Evolutionary conservation across 1,139 yeast species (phyloP).

Genomic region (Lodderomyces margitis): DNA sequence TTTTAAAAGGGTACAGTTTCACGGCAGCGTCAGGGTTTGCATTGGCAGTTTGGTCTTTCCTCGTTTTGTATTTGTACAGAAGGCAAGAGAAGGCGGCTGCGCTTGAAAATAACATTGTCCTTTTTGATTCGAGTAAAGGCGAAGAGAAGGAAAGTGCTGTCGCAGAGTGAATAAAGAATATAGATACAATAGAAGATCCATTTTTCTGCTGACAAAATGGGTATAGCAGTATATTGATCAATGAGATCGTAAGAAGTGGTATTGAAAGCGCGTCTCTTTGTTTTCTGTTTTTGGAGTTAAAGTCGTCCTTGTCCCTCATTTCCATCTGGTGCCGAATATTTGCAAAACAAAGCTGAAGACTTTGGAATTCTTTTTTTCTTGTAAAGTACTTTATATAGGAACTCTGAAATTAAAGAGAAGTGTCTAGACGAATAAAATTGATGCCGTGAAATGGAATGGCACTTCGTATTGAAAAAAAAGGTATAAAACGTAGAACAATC

Average conservation of each 20-base stretch:
- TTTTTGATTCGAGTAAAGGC: conserved; percentile 37
- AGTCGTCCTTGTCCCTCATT: neutral
- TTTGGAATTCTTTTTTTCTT: no score
- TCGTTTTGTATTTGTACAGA: conserved; percentile 57
- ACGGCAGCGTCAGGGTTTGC: conserved; percentile 53
- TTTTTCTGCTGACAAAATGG: no score
- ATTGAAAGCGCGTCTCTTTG: no score
- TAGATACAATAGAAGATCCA: no score
- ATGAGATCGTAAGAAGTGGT: no score
- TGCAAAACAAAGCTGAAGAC: no score
- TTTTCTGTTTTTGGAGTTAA: no score
- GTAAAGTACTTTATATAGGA: no score
- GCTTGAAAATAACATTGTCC: conserved; percentile 48
- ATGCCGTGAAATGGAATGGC: neutral
- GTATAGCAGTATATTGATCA: no score
- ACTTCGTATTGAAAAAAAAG: neutral
- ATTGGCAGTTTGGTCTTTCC: conserved; percentile 52
- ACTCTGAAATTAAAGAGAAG: no score
- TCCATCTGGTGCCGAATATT: neutral
- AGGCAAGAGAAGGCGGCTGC: conserved; percentile 54
- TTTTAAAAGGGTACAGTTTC: conserved; percentile 40
- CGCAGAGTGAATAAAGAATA: neutral
- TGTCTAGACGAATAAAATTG: no score
- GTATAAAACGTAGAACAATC: neutral
- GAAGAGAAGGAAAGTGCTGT: conserved; percentile 7